Base-by-base conservation (phyloP, 129 eudicot species). In the Chrysanthemum makinoi region DNA sequence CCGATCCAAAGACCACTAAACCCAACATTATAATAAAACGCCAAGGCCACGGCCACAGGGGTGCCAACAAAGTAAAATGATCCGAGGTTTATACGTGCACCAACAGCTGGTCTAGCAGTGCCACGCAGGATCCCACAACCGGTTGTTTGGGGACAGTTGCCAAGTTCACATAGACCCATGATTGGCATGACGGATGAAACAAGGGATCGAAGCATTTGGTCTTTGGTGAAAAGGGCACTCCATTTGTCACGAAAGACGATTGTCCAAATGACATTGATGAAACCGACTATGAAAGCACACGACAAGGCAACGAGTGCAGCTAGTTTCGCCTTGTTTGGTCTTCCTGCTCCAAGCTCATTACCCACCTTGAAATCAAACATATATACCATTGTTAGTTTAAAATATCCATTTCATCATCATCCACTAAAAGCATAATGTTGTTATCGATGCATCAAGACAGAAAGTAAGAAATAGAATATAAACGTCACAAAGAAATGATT, bases 121-220 rank as follows among this genome's bases (percentile, higher is more conserved):
- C 95, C 98, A 56, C 98, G 95, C 20, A 94, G 80, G 75, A 94
- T 87, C 58, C 98, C 98, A 51, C 98, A 94, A 10, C 98, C 96
- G 0, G 95, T 89, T 6, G 98, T 94, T 69, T 94, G 98, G 12
- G 98, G 98, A 53, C 95, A 94, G 87, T 94, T 94, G 4, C 98
- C 98, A 0, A 94, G 92, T 95, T 94, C 98, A 68, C 96, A 94
- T 2, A 94, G 81, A 2, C 98, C 98, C 81, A 94, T 85, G 24
- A 94, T 79, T 15, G 98, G 98, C 86, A 94, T 79, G 10, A 89
- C 92, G 9, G 98, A 89, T 56, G 98, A 90, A 20, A 89, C 96
- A 2, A 94, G 79, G 16, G 86, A 75, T 70, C 56, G 82, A 11
- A 94, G 80, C 86, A 72, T 79, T 10, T 80, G 78, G 69, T 94